phyloP scores from a whole-genome alignment of 768 basidiomycete species.

The Amylocystis lapponica region DNA sequence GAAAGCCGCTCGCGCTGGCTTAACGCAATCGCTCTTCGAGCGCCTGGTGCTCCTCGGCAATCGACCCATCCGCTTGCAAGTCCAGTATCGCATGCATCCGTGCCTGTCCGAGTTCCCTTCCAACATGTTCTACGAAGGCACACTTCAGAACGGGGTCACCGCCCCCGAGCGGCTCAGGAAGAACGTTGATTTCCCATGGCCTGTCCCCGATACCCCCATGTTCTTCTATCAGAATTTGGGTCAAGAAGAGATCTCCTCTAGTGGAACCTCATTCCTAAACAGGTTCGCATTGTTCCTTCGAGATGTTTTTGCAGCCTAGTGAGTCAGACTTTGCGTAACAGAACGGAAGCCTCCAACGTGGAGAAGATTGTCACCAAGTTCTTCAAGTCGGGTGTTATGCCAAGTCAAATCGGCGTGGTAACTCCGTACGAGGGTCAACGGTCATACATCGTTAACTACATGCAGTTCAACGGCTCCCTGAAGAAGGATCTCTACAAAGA shows the following conservation, averaged over 20 bases:
- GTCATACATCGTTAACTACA: slow-evolving; percentile 97
- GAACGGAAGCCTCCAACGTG: slow-evolving; percentile 97
- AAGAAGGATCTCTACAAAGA: slow-evolving; percentile 99
- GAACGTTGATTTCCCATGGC: slow-evolving; percentile 99
- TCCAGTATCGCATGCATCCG: slow-evolving; percentile 99
- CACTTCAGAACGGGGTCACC: slow-evolving; percentile 97
- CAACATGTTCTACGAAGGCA: slow-evolving; percentile 99
- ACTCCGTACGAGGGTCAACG: slow-evolving; percentile 99
- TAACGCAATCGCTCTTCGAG: slow-evolving; percentile 97
- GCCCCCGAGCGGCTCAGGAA: slow-evolving; percentile 95
- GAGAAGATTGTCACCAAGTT: slow-evolving; percentile 99
- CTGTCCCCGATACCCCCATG: slow-evolving; percentile 95
- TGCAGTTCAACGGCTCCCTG: slow-evolving; percentile 99
- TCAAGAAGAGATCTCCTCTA: slow-evolving; percentile 97
- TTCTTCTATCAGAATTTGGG: slow-evolving; percentile 99
- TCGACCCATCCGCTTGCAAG: slow-evolving; percentile 95
- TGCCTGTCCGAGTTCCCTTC: slow-evolving; percentile 98
- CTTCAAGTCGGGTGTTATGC: slow-evolving; percentile 98
- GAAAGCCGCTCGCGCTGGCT: slow-evolving; percentile 97
- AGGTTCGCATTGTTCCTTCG: slow-evolving; percentile 39
- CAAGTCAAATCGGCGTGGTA: slow-evolving; percentile 94
- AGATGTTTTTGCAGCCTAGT: background rate
- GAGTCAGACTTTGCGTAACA: slow-evolving; percentile 24
- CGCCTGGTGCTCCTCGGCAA: slow-evolving; percentile 93
- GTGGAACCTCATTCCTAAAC: slow-evolving; percentile 97